Conservation (phyloP, 108 stramenopile species). For the Nitzschia palea region DNA sequence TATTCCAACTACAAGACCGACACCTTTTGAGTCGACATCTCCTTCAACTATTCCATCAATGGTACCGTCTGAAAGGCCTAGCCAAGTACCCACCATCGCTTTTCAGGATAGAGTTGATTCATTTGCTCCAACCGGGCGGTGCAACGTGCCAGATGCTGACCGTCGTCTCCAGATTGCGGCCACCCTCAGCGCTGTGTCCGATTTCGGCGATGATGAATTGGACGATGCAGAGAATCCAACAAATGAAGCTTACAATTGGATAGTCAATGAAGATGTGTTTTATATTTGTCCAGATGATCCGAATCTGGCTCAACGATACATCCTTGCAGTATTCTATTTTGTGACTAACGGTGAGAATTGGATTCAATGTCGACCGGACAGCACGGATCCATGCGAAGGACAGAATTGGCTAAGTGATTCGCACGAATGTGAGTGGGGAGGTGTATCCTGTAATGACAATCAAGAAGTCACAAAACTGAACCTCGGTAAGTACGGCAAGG, state of each 20-base stretch:
- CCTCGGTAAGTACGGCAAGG: constrained; percentile 25
- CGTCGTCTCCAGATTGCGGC: neutral
- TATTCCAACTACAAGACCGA: neutral
- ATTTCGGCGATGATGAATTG: constrained; percentile 7
- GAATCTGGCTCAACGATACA: constrained; percentile 41
- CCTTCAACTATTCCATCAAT: neutral
- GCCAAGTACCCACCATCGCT: neutral
- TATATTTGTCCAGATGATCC: constrained; percentile 47
- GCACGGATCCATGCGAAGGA: constrained; percentile 4
- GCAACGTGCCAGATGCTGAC: neutral
- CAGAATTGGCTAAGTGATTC: constrained; percentile 30
- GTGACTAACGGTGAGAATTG: constrained; percentile 43
- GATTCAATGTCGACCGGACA: constrained; percentile 23
- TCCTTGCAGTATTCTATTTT: constrained; percentile 44
- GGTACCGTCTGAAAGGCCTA: neutral
- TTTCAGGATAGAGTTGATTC: neutral
- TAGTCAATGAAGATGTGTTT: constrained; percentile 41
- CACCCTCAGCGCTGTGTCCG: neutral
- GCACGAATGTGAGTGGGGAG: constrained; percentile 45
- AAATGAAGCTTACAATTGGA: constrained; percentile 46
- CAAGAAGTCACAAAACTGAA: constrained; percentile 25
- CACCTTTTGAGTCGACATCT: neutral
- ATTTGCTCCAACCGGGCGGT: neutral
- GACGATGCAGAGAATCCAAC: constrained; percentile 18
- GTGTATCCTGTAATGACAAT: constrained; percentile 30